These are phyloP conservation scores for Talaromyces funiculosus DNA, from an alignment of 2,329 filamentous ascomycete species.

Conservation along the genomic window DNA sequence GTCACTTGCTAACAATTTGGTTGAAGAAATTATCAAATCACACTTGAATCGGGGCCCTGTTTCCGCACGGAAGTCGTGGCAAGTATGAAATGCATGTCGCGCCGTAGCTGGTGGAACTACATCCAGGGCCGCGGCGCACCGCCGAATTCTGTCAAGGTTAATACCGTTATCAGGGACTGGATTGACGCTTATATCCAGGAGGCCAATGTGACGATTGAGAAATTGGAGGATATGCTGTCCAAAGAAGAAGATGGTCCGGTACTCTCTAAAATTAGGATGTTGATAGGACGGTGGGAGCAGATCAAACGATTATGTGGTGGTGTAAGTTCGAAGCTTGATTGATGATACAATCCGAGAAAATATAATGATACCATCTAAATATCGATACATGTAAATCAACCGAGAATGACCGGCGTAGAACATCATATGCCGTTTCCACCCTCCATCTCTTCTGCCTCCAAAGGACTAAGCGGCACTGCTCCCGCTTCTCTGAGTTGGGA, in stretches of 20 bases:
- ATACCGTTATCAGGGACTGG: conserved; percentile 31
- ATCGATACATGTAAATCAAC: neutral
- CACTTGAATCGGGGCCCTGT: conserved; percentile 31
- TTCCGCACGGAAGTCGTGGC: conserved; percentile 41
- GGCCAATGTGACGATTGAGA: conserved; percentile 24
- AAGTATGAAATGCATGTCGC: conserved; percentile 35
- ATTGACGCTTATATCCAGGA: conserved; percentile 32
- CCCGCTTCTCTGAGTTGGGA: conserved; percentile 27
- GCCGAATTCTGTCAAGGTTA: conserved; percentile 27
- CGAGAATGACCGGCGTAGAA: neutral
- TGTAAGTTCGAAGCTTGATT: conserved; percentile 18
- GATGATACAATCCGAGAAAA: neutral
- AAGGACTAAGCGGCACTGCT: conserved; percentile 29
- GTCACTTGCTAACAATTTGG: neutral
- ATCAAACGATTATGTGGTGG: conserved; percentile 30
- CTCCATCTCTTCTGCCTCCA: conserved; percentile 13
- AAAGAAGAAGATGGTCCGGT: conserved; percentile 14
- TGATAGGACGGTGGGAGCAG: conserved; percentile 36
- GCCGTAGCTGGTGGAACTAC: conserved; percentile 33
- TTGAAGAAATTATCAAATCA: conserved; percentile 38
- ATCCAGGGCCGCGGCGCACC: conserved; percentile 32
- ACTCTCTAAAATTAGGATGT: conserved; percentile 21
- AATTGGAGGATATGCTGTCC: conserved; percentile 18
- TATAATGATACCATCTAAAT: neutral
- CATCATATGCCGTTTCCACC: conserved; percentile 7